These are phyloP conservation scores for Aschersonia sp. DNA, from an alignment of 2,329 filamentous ascomycete species.

Conservation along the genomic window DNA sequence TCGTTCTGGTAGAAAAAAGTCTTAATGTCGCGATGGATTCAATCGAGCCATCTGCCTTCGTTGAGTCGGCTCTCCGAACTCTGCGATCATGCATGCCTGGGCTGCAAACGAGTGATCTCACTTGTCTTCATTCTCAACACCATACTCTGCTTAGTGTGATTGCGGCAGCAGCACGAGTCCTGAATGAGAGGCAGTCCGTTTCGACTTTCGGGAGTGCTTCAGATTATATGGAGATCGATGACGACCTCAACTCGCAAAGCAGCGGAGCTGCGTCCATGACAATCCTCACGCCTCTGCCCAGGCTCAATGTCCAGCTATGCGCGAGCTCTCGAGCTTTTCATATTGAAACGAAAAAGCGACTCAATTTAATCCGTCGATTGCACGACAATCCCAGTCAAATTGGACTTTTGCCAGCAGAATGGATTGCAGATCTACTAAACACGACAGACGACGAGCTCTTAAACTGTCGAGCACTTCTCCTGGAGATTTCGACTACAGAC, in stretches of 20 bases:
- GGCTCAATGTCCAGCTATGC: conserved; percentile 26
- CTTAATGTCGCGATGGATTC: conserved; percentile 25
- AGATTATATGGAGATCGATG: conserved; percentile 54
- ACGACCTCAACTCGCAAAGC: conserved; percentile 46
- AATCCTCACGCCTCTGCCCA: conserved; percentile 26
- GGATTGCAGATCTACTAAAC: conserved; percentile 33
- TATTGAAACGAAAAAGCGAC: conserved; percentile 27
- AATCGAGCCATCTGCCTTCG: conserved; percentile 28
- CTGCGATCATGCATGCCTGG: conserved; percentile 31
- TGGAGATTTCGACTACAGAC: conserved; percentile 39
- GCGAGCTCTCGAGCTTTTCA: conserved; percentile 32
- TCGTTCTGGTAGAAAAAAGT: conserved; percentile 24
- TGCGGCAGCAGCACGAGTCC: conserved; percentile 18
- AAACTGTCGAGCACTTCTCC: conserved; percentile 31
- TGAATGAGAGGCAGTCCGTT: conserved; percentile 11
- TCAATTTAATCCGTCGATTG: conserved; percentile 29
- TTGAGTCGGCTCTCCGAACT: conserved; percentile 30
- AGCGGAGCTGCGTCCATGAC: conserved; percentile 27
- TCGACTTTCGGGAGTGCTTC: conserved; percentile 18
- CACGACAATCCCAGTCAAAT: conserved; percentile 27
- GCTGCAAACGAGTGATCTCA: conserved; percentile 22
- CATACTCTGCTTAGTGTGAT: conserved; percentile 28
- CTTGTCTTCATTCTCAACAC: conserved; percentile 21
- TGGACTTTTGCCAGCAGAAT: conserved; percentile 33
- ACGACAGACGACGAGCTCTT: conserved; percentile 39